Evolutionary conservation across 2,329 filamentous ascomycete species (phyloP), one percentile per base, ranked within the genome.

Genomic region (Cyphellophora attinorum): DNA sequence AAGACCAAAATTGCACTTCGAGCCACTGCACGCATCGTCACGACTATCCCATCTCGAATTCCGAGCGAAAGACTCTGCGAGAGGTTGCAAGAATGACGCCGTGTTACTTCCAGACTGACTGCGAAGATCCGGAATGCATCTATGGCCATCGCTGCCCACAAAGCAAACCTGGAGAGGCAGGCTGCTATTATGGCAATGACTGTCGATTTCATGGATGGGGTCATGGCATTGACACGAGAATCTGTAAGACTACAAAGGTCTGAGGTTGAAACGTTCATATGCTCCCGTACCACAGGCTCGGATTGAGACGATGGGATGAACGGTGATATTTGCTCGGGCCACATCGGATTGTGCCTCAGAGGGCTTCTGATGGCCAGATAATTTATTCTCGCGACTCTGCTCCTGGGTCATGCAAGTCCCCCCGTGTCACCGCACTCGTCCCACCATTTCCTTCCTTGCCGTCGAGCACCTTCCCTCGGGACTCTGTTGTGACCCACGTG

Each of bases 121-220:
- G 75, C 47, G 61, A 72, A 33, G 74, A 79, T 40, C 52, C 64
- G 2, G 68, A 69, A 39, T 79, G 75, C 55, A 77, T 78, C 33
- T 78, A 77, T 48, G 75, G 75, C 14, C 75, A 79, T 53, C 66
- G 70, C 21, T 79, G 74, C 48, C 72, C 72, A 12, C 70, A 72
- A 41, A 63, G 61, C 19, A 57, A 64, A 38, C 61, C 64, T 17
- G 68, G 69, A 23, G 63, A 58, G 32, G 68, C 68, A 49, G 64
- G 61, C 12, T 79, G 75, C 49, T 68, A 70, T 46, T 75, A 72
- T 55, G 70, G 68, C 11, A 64, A 69, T 5, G 61, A 59, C 34
- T 79, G 75, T 59, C 67, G 73, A 19, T 79, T 79, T 47, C 62
- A 68, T 21, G 51, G 55, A 11, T 66, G 70, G 39, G 62, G 76